phyloP scores from a whole-genome alignment of 306 rosid genomes.

The Abrus precatorius region DNA sequence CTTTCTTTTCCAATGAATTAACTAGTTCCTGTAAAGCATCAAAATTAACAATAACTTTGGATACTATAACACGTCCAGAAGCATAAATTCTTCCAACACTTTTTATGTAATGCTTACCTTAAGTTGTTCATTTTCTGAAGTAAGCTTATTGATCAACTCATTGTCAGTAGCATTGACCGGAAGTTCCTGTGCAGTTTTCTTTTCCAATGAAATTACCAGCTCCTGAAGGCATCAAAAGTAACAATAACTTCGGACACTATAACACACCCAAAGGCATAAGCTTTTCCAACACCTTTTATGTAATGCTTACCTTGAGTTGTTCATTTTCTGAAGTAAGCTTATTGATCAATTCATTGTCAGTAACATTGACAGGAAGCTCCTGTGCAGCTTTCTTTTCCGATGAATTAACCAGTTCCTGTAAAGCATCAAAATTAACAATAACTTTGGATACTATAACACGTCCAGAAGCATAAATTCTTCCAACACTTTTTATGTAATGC shows the following conservation, averaged over 20 bases:
- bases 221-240: constrained; percentile 41
- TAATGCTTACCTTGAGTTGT: constrained; percentile 65
- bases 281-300: background rate
- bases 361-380: constrained; percentile 56
- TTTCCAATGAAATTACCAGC: constrained; percentile 34
- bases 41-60: constrained; percentile 21
- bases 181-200: constrained; percentile 51
- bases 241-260: constrained; percentile 5
- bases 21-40: constrained; percentile 37
- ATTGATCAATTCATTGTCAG: constrained; percentile 61
- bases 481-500: constrained; percentile 7
- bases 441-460: constrained; percentile 16
- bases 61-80: background rate
- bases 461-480: background rate
- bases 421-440: constrained; percentile 15
- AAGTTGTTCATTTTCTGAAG: constrained; percentile 59
- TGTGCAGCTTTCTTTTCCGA: constrained; percentile 41
- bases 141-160: constrained; percentile 63
- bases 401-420: constrained; percentile 44
- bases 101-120: background rate
- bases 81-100: constrained; percentile 15
- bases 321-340: constrained; percentile 74
- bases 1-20: constrained; percentile 38
- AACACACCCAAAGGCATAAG: background rate
- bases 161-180: constrained; percentile 56